Base-by-base conservation (phyloP, 192 early-diverging fungal species). In the Coemansia javaensis region DNA sequence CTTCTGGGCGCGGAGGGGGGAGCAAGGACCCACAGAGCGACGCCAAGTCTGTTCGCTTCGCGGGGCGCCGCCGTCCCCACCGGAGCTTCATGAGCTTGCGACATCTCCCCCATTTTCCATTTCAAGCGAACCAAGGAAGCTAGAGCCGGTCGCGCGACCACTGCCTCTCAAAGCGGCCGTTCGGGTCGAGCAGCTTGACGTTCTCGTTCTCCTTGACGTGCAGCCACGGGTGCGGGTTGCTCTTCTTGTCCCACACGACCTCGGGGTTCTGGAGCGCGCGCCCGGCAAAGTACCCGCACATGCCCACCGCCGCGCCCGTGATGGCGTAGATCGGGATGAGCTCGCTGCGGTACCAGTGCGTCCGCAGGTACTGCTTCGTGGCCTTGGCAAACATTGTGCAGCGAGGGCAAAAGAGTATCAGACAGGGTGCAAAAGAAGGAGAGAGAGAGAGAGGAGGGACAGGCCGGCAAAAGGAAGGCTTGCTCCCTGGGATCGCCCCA, bases 191-290 rank as follows among this genome's bases (percentile, higher is more conserved):
- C 16, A 76, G 53, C 73, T 76, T 76, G 45, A 60, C 35, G 62
- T 59, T 76, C 66, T 76, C 61, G 57, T 65, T 61, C 61, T 69
- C 56, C 73, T 76, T 25, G 33, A 76, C 73, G 32, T 70, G 54
- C 42, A 61, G 60, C 73, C 73, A 76, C 27, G 73, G 73, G 50
- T 68, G 58, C 12, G 65, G 65, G 73, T 76, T 76, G 45, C 48
- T 56, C 4, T 44, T 38, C 61, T 63, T 68, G 58, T 76, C 55
- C 65, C 65, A 76, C 24, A 70, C 66, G 38, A 76, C 73, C 45
- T 76, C 73, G 24, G 73, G 66, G 53, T 45, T 55, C 62, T 40
- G 52, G 28, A 69, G 57, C 8, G 66, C 66, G 32, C 66, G 73
- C 24, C 30, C 28, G 13, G 42, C 52, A 53, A 65, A 68, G 49